Evolutionary conservation across 371 early-diverging fungal genomes (phyloP).

Genomic region (Phascolomyces articulosus): DNA sequence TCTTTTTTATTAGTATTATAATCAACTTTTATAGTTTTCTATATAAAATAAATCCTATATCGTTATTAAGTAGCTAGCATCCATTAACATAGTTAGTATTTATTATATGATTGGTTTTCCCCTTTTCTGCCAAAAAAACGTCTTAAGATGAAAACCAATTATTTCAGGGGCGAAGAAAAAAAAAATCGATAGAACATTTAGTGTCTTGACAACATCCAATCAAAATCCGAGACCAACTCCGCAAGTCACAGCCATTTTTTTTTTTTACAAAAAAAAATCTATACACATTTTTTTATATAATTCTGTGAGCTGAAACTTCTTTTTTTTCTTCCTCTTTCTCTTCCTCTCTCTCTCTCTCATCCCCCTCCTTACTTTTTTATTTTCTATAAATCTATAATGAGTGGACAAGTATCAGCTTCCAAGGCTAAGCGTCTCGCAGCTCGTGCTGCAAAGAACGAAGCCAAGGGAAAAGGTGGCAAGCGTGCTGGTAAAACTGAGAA

Average conservation of each 20-base stretch:
- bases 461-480: conserved; percentile 35
- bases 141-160: no score
- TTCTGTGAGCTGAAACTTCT: not conserved
- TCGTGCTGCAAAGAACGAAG: conserved; percentile 64
- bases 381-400: conserved; percentile 18
- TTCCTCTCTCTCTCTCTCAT: conserved; percentile 3
- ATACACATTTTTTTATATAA: not conserved
- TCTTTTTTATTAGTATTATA: no score
- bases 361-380: conserved; percentile 8
- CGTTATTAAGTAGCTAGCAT: no score
- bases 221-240: not conserved
- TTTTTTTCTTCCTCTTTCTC: not conserved
- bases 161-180: no score
- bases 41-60: no score
- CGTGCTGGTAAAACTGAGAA: conserved; percentile 28
- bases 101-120: no score
- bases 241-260: conserved; percentile 1
- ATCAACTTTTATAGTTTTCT: no score
- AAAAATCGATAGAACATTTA: not conserved
- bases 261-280: not conserved
- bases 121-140: no score
- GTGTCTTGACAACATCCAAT: not conserved
- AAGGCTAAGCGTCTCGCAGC: conserved; percentile 86
- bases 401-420: conserved; percentile 62
- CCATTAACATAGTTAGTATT: no score